Base-by-base conservation (phyloP, 345 rosid genomes). In the Boechera stricta region DNA sequence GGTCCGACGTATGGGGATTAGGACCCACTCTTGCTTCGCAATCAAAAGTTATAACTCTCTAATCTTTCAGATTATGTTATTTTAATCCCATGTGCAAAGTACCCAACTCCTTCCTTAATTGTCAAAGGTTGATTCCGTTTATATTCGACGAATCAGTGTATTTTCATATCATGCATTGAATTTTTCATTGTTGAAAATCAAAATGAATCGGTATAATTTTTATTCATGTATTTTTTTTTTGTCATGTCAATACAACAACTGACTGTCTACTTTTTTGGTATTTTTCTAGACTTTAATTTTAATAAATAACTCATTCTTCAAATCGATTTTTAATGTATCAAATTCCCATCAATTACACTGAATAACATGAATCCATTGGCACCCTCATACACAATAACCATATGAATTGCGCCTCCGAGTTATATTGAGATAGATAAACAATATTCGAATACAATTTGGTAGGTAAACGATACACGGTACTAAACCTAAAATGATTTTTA, bases 11-110 rank as follows among this genome's bases (percentile, higher is more conserved):
- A 44, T 42, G 66, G 45, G 31, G 12, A 26, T 63, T 24, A 1
- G 76, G 80, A 63, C 80, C 80, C 60, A 63, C 51, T 49, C 51
- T 16, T n/a, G 4, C 13, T 33, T 77, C 15, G 4, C 52, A 49
- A 58, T 10, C 42, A 26, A 48, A 63, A 64, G 15, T 29, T 67
- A 6, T 31, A 31, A 8, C 3, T 48, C 56, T 2, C 65, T 69
- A 69, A 69, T 61, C 56, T 52, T 56, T 16, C 26, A 13, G 32
- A 52, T 69, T 33, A 69, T 70, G 54, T 47, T 63, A 55, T 65
- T 8, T 44, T 56, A 71, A 71, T 55, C 60, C 71, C 80, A 77
- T 77, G 75, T 77, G 76, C 76, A 45, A 62, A 70, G 65, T 28
- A 7, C 56, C 48, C 54, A 55, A 41, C 12, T 42, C 39, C 15